Conservation (phyloP, 1,139 yeast genomes). For the Sugiyamaella sp. region DNA sequence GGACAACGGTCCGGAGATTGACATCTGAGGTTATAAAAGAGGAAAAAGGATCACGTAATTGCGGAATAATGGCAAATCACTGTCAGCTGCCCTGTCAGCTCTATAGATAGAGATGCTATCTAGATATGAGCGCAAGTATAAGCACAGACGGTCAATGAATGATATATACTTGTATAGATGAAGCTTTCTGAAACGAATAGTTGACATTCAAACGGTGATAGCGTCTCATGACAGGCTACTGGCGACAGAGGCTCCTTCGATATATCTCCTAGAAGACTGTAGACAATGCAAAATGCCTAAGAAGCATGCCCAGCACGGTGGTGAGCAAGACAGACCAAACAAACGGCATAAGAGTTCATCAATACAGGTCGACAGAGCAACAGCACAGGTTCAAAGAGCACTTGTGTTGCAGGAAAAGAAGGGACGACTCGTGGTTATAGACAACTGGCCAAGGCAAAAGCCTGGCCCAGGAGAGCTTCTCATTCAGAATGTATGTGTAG, state of each 20-base stretch:
- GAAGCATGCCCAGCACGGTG: too few species aligned
- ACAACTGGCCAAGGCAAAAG: slow-evolving; percentile 20
- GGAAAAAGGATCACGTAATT: slow-evolving; percentile 3
- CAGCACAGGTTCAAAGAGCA: slow-evolving; percentile 15
- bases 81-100: too few species aligned
- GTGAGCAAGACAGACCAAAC: too few species aligned
- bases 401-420: slow-evolving; percentile 15
- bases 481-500: slow-evolving; percentile 48
- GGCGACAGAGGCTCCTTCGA: too few species aligned
- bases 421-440: slow-evolving; percentile 17
- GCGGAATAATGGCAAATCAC: background rate
- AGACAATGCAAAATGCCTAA: too few species aligned
- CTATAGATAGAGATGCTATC: too few species aligned
- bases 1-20: slow-evolving; percentile 7
- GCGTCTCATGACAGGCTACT: too few species aligned
- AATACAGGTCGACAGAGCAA: background rate
- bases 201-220: too few species aligned
- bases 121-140: background rate
- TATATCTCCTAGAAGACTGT: too few species aligned
- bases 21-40: background rate
- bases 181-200: too few species aligned
- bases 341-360: background rate
- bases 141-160: too few species aligned
- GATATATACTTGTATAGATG: too few species aligned
- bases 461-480: slow-evolving; percentile 42